Evolutionary conservation across 2,329 filamentous ascomycete genomes (phyloP), one percentile per base, ranked within the genome.

Genomic region (Sporothrix protearum): DNA sequence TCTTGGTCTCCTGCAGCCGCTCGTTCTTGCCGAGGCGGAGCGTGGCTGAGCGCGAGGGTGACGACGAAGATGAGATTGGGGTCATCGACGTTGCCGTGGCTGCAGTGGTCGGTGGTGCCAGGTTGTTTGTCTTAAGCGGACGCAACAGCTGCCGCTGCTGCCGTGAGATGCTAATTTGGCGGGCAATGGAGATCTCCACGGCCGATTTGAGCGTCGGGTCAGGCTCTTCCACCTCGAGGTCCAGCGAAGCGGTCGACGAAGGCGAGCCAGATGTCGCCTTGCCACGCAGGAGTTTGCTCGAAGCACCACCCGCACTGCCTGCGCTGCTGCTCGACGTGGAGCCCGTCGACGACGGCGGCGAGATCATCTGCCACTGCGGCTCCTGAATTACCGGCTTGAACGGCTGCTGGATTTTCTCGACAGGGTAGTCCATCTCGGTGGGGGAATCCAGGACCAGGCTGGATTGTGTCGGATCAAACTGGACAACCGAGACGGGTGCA

Each of bases 151-250:
- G 84, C 22, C 86, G 83, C 78, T 91, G 89, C 78, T 88, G 84
- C 14, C 85, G 81, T 14, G 88, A 90, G 33, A 91, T 82, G 74
- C 87, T 90, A 75, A 92, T 90, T 77, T 91, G 89, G 1, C 90
- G 83, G 0, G 89, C 89, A 75, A 92, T 91, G 1, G 88, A 91
- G 61, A 90, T 83, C 78, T 91, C 86, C 3, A 89, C 88, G 1
- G 88, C 87, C 57, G 84, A 84, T 74, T 85, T 84, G 16, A 86
- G 78, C 7, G 81, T 82, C 45, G 78, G 78, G 74, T 84, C 81
- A 0, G 79, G 69, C 39, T 84, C 81, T 45, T 85, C 83, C 12
- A 78, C 72, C 12, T 80, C 79, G 8, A 77, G 71, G 28, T 81
- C 80, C 3, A 77, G 75, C 71, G 81, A 80, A 0, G 80, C 79